phyloP scores from a whole-genome alignment of 306 rosid genomes.

The Fagus crenata region DNA sequence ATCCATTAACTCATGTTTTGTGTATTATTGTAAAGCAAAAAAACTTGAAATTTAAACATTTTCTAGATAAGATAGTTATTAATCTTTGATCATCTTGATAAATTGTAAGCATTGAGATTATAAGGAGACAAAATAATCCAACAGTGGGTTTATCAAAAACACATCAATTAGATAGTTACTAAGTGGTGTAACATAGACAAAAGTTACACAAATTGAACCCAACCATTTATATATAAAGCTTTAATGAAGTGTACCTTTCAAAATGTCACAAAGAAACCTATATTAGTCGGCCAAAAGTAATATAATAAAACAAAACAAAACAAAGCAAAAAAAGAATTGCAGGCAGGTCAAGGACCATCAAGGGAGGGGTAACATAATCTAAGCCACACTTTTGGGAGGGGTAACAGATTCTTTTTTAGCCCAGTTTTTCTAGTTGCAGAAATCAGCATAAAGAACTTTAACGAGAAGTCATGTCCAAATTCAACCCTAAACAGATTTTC shows the following conservation, averaged over 20 bases:
- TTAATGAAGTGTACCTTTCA: neutral
- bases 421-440: neutral
- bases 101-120: too few relatives aligned
- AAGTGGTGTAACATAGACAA: too few relatives aligned
- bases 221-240: neutral
- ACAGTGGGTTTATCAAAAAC: too few relatives aligned
- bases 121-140: too few relatives aligned
- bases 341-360: neutral
- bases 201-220: too few relatives aligned
- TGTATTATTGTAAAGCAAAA: too few relatives aligned
- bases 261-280: neutral
- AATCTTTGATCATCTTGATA: too few relatives aligned
- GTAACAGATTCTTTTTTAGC: neutral
- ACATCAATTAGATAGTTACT: too few relatives aligned
- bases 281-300: neutral
- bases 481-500: neutral
- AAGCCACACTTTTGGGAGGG: neutral
- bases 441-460: neutral
- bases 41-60: too few relatives aligned
- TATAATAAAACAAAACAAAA: neutral
- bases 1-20: too few relatives aligned
- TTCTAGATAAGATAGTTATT: too few relatives aligned
- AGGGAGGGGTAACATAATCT: neutral
- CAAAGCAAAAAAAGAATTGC: neutral
- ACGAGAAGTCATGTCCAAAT: neutral